A percentile compares a stretch with the other conserved stretches of the same genome.
phyloP scores from a whole-genome alignment of 2,329 filamentous ascomycete genomes.

The Pseudonectria foliicola region DNA sequence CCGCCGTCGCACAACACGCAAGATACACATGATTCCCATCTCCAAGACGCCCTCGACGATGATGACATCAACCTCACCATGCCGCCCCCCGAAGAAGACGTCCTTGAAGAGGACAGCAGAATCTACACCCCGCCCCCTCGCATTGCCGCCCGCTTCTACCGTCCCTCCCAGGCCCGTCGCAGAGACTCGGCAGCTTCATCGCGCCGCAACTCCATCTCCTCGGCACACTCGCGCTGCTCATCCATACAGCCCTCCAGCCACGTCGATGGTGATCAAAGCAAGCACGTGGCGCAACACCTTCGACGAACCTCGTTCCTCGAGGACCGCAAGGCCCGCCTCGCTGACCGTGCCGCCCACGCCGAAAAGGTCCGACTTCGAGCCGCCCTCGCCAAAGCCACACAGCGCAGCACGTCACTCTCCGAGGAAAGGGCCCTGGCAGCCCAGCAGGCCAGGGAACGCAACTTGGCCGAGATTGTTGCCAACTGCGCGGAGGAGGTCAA shows the following conservation, averaged over 20 bases:
- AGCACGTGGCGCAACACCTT: conserved; percentile 70
- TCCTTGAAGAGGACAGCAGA: conserved; percentile 27
- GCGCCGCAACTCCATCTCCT: conserved; percentile 73
- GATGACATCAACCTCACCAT: conserved; percentile 31
- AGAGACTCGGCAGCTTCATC: conserved; percentile 73
- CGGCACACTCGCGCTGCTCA: conserved; percentile 63
- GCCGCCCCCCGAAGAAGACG: conserved; percentile 31
- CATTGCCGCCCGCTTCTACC: conserved; percentile 73
- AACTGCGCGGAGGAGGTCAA: conserved; percentile 77
- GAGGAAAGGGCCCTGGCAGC: conserved; percentile 74
- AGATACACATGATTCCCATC: conserved; percentile 25
- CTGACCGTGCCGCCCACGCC: conserved; percentile 72
- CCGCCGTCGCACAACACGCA: conserved; percentile 34
- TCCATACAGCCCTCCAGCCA: conserved; percentile 44
- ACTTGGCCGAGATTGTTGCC: conserved; percentile 74
- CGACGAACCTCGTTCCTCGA: conserved; percentile 76
- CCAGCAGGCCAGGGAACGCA: conserved; percentile 70
- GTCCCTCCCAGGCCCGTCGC: conserved; percentile 56
- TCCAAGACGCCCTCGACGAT: conserved; percentile 22
- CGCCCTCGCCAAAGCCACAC: conserved; percentile 63
- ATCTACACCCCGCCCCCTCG: conserved; percentile 61
- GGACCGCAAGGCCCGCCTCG: conserved; percentile 70
- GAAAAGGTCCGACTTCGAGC: conserved; percentile 76
- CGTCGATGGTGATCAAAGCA: conserved; percentile 59
- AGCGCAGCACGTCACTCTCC: conserved; percentile 56